Evolutionary conservation across 2,329 filamentous ascomycete species (phyloP).

Genomic region (Curvularia sp.): DNA sequence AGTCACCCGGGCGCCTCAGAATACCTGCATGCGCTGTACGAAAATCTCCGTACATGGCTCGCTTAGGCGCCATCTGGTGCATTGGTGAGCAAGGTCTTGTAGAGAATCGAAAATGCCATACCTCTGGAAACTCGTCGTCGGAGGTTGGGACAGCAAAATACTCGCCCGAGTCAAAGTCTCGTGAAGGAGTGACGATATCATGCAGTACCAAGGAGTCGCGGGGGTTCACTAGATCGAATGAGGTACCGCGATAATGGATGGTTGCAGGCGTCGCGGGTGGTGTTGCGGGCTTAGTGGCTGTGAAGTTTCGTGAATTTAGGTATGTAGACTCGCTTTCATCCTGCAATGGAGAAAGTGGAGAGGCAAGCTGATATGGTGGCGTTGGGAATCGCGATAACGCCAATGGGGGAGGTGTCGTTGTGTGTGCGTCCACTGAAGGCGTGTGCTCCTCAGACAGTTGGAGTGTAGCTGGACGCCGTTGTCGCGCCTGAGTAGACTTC

Average conservation of each 20-base stretch:
- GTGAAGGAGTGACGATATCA: constrained; percentile 48
- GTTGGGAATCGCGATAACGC: constrained; percentile 49
- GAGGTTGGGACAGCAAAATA: constrained; percentile 36
- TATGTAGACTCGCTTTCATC: constrained; percentile 29
- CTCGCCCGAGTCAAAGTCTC: constrained; percentile 46
- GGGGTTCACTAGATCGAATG: constrained; percentile 51
- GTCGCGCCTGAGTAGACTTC: constrained; percentile 25
- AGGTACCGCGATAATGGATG: constrained; percentile 50
- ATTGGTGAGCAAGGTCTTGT: constrained; percentile 3
- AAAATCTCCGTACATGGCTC: constrained; percentile 41
- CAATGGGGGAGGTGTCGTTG: constrained; percentile 32
- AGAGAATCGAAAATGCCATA: constrained; percentile 5
- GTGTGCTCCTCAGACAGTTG: constrained; percentile 33
- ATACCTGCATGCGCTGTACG: constrained; percentile 42
- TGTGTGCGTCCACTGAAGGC: constrained; percentile 25
- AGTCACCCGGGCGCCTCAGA: constrained; percentile 29
- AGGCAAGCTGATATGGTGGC: constrained; percentile 35
- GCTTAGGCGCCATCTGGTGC: constrained; percentile 42
- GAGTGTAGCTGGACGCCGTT: constrained; percentile 27
- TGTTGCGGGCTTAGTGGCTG: constrained; percentile 40
- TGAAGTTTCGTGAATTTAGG: constrained; percentile 34
- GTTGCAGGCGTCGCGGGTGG: constrained; percentile 49
- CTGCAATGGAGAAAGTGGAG: constrained; percentile 29
- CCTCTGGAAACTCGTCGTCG: constrained; percentile 34
- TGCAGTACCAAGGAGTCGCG: constrained; percentile 47